phyloP scores from a whole-genome alignment of 805 yeast species.

The Saturnispora galanensis region DNA sequence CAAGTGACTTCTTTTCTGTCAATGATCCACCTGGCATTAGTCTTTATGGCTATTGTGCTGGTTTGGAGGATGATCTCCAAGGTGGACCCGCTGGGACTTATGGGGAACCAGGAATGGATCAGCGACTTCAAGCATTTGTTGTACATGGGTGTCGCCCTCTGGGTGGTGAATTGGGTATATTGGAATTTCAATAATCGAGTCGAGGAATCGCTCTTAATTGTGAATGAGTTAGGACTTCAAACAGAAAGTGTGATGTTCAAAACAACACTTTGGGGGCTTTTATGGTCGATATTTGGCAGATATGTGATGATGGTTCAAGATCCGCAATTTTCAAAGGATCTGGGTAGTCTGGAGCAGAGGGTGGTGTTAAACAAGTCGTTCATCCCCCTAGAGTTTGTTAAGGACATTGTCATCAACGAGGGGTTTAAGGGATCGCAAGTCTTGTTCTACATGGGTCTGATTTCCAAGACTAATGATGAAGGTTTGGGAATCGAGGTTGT shows the following conservation, averaged over 20 bases:
- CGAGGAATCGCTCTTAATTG: slow-evolving; percentile 35
- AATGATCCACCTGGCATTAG: background rate
- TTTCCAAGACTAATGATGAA: slow-evolving; percentile 31
- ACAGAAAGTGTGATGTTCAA: slow-evolving; percentile 27
- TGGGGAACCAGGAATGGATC: background rate
- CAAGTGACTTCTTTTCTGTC: background rate
- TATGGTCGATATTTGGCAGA: background rate
- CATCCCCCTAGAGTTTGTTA: slow-evolving; percentile 45
- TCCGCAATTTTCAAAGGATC: background rate
- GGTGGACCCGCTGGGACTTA: slow-evolving; percentile 5
- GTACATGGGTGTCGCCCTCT: slow-evolving; percentile 5
- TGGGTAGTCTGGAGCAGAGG: background rate
- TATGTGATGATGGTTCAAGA: background rate
- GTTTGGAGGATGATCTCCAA: slow-evolving; percentile 4
- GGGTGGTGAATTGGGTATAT: slow-evolving; percentile 14
- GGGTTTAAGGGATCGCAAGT: slow-evolving; percentile 64
- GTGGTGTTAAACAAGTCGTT: slow-evolving; percentile 27
- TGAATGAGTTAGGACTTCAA: slow-evolving; percentile 41
- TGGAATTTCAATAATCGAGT: slow-evolving; percentile 27
- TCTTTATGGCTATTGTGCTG: background rate
- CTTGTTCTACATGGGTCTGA: slow-evolving; percentile 50
- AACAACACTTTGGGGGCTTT: slow-evolving; percentile 11
- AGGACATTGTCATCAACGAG: slow-evolving; percentile 65
- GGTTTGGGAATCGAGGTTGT: slow-evolving; percentile 20
- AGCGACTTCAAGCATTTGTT: background rate